Conservation (phyloP, 129 eudicot genomes). For the Ambrosia trifida region DNA sequence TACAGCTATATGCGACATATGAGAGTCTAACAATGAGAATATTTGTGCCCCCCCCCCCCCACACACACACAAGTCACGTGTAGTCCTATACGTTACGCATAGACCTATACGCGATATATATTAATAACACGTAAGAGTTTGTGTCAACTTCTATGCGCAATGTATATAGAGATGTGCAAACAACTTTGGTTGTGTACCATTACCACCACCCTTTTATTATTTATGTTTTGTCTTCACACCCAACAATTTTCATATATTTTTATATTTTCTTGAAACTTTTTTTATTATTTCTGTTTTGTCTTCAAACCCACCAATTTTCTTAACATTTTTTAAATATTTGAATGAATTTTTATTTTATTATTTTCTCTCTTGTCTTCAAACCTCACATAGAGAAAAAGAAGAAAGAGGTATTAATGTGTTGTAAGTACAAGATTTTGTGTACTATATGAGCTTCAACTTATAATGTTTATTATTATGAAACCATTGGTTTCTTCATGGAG, state of each 20-base stretch:
- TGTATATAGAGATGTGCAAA: too few relatives aligned
- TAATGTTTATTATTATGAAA: slow-evolving; percentile 23
- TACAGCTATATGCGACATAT: too few relatives aligned
- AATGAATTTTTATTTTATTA: slow-evolving; percentile 17
- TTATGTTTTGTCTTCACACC: slow-evolving; percentile 53
- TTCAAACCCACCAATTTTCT: slow-evolving; percentile 55
- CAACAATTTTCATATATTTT: slow-evolving; percentile 32
- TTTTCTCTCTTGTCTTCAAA: slow-evolving; percentile 50
- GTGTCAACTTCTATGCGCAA: too few relatives aligned
- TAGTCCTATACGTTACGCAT: too few relatives aligned
- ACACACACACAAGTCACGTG: too few relatives aligned
- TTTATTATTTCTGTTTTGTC: slow-evolving; percentile 34
- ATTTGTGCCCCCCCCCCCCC: too few relatives aligned
- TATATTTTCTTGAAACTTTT: neutral
- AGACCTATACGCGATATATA: too few relatives aligned
- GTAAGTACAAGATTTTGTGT: slow-evolving; percentile 61
- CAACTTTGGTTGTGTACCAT: too few relatives aligned
- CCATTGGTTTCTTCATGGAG: slow-evolving; percentile 52
- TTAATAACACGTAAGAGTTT: too few relatives aligned
- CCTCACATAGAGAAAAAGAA: slow-evolving; percentile 58
- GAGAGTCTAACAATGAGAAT: too few relatives aligned
- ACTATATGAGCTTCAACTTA: slow-evolving; percentile 43
- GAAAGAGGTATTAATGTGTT: neutral
- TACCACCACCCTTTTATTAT: too few relatives aligned
- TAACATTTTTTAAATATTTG: neutral